These are phyloP conservation scores for Amaranthus cruentus DNA, from an alignment of 148 eudicot species.

Conservation along the genomic window DNA sequence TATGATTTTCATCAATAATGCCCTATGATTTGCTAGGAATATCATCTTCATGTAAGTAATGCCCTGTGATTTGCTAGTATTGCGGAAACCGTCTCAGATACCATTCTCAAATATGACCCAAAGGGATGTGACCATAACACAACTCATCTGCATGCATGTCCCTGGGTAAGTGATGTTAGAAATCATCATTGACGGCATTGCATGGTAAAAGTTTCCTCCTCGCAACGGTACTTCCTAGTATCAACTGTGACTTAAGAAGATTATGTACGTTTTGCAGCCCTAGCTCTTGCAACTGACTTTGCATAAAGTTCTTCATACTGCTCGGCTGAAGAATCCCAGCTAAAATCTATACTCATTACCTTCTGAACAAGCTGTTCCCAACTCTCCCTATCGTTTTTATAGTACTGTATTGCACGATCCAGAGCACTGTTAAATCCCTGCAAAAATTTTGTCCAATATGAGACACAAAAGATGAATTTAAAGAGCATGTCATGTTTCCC, in stretches of 20 bases:
- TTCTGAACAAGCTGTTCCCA: conserved; percentile 82
- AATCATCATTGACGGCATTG: neutral
- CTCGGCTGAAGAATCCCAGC: conserved; percentile 83
- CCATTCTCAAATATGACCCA: neutral
- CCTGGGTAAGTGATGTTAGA: neutral
- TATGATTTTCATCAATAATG: neutral
- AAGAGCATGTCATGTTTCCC: neutral
- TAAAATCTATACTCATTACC: conserved; percentile 77
- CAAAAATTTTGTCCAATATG: neutral
- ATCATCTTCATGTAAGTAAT: neutral
- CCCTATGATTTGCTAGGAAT: neutral
- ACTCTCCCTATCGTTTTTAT: conserved; percentile 38
- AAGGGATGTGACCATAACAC: neutral
- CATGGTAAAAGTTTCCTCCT: neutral
- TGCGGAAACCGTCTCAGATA: neutral
- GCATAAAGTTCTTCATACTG: conserved; percentile 76
- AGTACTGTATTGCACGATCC: conserved; percentile 67
- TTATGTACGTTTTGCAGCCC: conserved; percentile 40
- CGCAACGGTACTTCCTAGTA: neutral
- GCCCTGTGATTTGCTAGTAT: neutral
- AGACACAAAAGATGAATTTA: neutral
- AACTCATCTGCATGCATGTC: neutral
- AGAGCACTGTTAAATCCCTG: conserved; percentile 75
- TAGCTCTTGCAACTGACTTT: conserved; percentile 65
- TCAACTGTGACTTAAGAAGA: neutral